These are phyloP conservation scores for Colletotrichum lentis DNA, from an alignment of 2,329 filamentous ascomycete genomes.

Conservation along the genomic window DNA sequence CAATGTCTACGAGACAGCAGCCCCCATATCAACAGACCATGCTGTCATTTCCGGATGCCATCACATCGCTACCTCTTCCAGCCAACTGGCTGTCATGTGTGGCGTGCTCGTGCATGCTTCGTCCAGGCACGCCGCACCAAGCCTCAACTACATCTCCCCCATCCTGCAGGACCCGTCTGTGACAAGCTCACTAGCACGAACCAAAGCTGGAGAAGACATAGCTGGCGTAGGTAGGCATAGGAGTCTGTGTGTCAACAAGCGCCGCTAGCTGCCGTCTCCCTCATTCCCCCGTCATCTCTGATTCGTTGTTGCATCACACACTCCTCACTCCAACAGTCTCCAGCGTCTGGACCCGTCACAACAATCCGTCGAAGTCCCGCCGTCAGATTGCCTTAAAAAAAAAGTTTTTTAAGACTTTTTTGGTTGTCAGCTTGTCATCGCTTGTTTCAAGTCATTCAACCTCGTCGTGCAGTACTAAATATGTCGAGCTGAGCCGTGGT, in stretches of 20 bases:
- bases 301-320: slow-evolving; percentile 16
- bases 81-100: slow-evolving; percentile 30
- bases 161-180: slow-evolving; percentile 17
- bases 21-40: slow-evolving; percentile 22
- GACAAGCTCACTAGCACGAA: slow-evolving; percentile 26
- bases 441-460: background rate
- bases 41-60: slow-evolving; percentile 35
- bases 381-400: slow-evolving; percentile 11
- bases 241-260: slow-evolving; percentile 32
- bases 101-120: slow-evolving; percentile 41
- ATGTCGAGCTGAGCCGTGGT: slow-evolving; percentile 1
- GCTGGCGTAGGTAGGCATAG: slow-evolving; percentile 15
- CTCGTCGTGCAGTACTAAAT: background rate
- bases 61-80: slow-evolving; percentile 37
- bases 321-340: too few relatives aligned
- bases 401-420: too few relatives aligned
- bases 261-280: slow-evolving; percentile 26
- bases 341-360: too few relatives aligned
- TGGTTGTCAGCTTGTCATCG: background rate
- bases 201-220: slow-evolving; percentile 16
- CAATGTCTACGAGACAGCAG: slow-evolving; percentile 25
- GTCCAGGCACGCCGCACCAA: slow-evolving; percentile 34
- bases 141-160: slow-evolving; percentile 8
- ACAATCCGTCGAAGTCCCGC: slow-evolving; percentile 18
- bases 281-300: slow-evolving; percentile 21